Base-by-base conservation (phyloP, 2,329 filamentous ascomycete genomes). In the Exophiala mesophila region DNA sequence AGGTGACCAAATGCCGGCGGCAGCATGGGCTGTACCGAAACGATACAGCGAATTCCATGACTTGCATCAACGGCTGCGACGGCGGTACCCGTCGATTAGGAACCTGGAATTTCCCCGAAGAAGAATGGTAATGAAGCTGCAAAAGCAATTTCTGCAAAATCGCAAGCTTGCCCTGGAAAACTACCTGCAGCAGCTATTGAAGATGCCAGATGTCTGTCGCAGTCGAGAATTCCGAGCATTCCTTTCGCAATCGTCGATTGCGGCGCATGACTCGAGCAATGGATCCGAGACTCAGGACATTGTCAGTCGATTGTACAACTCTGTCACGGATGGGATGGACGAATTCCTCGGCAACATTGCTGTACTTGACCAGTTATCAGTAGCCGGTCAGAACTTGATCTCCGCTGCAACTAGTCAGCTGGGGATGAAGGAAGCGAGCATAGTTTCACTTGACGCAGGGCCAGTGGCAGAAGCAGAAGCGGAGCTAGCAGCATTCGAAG, bases 11-110 rank as follows among this genome's bases (percentile, higher is more conserved):
- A 94, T 97, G 85, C 86, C 89, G 3, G 88, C 90, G n/a, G 90
- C 90, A 0, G 85, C 86, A 3, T 98, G 92, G 92, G 80, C 83
- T 10, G 81, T 98, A 31, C 85, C 87, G n/a, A 79, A 90, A 43
- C 78, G 92, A 53, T 98, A 98, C 61, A 95, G 88, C 67, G 90
- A 97, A 63, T 98, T 98, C 57, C 88, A 94, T 57, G 89, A 96
- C 51, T 77, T 98, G 13, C 88, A 98, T 60, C 92, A 96, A 60
- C 84, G 83, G 41, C 74, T 98, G 18, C 82, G 92, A 39, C 76
- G 82, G 28, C 80, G 84, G 49, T 98, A 96, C 57, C 82, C 88
- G 0, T 89, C 87, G 12, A 88, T 97, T 12, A 80, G 89, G 36
- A 80, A 87, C 53, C 75, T 98, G 2, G 90, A 97, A 55, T 97